Conservation (phyloP, 768 basidiomycete species). For the Boletus subcaerulescens region DNA sequence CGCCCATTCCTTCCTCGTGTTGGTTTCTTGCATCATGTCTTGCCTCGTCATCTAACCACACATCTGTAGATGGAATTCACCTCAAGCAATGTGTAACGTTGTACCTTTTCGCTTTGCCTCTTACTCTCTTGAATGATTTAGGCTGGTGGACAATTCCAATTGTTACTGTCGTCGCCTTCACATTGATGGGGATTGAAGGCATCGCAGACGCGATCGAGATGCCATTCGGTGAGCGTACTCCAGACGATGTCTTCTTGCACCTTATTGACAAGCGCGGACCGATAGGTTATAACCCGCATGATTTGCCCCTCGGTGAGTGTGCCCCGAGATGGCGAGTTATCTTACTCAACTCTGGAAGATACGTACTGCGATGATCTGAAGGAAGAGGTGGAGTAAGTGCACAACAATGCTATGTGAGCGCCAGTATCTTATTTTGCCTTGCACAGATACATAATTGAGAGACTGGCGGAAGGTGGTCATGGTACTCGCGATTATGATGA, state of each 20-base stretch:
- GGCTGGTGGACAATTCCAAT: slow-evolving; percentile 85
- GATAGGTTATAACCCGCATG: slow-evolving; percentile 57
- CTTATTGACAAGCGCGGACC: slow-evolving; percentile 3
- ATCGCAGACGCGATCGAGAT: slow-evolving; percentile 94
- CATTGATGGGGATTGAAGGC: slow-evolving; percentile 92
- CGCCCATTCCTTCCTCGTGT: slow-evolving; percentile 79
- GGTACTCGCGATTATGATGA: slow-evolving; percentile 74
- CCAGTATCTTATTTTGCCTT: slow-evolving; percentile 8
- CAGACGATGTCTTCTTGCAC: background rate
- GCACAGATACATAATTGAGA: slow-evolving; percentile 62
- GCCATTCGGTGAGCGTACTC: slow-evolving; percentile 70
- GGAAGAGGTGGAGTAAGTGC: slow-evolving; percentile 75
- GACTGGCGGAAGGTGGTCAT: slow-evolving; percentile 71
- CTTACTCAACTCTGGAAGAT: slow-evolving; percentile 40
- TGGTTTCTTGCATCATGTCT: slow-evolving; percentile 20
- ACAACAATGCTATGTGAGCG: background rate
- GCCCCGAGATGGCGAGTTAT: background rate
- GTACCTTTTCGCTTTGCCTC: slow-evolving; percentile 88
- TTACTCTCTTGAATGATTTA: slow-evolving; percentile 79
- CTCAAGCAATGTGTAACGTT: slow-evolving; percentile 93
- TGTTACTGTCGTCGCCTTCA: slow-evolving; percentile 84
- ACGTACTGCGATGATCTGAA: slow-evolving; percentile 83
- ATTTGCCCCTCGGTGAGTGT: slow-evolving; percentile 74
- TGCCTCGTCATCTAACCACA: slow-evolving; percentile 7
- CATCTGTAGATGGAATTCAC: slow-evolving; percentile 73